phyloP scores from a whole-genome alignment of 164 flowering plant genomes.

The Amborella trichopoda region DNA sequence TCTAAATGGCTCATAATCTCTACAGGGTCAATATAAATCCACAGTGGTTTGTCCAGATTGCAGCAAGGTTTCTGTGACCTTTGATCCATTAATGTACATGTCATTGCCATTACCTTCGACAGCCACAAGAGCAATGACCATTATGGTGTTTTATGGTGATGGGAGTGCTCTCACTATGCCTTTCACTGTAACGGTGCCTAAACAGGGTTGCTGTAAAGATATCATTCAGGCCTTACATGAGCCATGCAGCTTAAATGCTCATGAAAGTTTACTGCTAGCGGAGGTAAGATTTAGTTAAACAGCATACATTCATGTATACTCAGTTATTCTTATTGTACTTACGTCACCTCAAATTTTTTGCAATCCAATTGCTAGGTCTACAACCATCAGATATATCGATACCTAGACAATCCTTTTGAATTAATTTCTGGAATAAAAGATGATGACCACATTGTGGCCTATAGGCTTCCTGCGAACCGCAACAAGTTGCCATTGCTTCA shows the following conservation, averaged over 20 bases:
- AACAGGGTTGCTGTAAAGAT: conserved; percentile 62
- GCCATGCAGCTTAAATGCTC: conserved; percentile 65
- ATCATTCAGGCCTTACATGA: conserved; percentile 44
- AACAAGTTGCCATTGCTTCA: conserved; percentile 40
- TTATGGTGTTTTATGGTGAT: conserved; percentile 68
- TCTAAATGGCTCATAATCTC: conserved; percentile 4
- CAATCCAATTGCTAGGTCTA: conserved; percentile 41
- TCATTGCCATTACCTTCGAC: conserved; percentile 80
- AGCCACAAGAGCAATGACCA: conserved; percentile 56
- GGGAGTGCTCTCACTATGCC: conserved; percentile 88
- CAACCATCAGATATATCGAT: conserved; percentile 46
- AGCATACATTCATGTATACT: neutral
- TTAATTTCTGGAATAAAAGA: conserved; percentile 52
- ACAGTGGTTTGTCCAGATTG: conserved; percentile 88
- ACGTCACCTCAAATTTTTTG: neutral
- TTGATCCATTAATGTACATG: conserved; percentile 92
- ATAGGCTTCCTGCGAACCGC: conserved; percentile 39
- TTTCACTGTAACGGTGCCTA: conserved; percentile 55
- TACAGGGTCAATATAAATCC: conserved; percentile 93
- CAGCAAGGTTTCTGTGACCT: conserved; percentile 77
- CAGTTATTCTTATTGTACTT: neutral
- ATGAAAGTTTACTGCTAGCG: conserved; percentile 72
- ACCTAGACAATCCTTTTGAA: conserved; percentile 52
- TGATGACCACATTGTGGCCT: conserved; percentile 75
- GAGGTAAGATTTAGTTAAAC: conserved; percentile 33